Evolutionary conservation across 1,139 yeast genomes (phyloP).

Genomic region (Pichia sp.): DNA sequence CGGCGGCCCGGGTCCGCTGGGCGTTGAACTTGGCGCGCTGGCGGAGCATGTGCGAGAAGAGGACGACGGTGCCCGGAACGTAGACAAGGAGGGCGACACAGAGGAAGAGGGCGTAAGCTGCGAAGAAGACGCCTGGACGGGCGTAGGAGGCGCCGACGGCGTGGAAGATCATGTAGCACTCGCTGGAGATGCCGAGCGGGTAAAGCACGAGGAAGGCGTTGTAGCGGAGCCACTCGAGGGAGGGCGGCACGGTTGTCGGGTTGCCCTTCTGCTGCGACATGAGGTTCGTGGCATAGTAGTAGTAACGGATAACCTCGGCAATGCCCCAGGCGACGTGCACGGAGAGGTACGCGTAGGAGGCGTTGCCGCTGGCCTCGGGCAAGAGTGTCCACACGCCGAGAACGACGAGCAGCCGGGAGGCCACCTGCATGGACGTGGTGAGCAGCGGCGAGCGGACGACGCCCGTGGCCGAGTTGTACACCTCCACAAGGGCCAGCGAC

Average conservation of each 20-base stretch:
- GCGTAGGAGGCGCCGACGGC: slow-evolving; percentile 41
- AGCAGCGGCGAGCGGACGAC: slow-evolving; percentile 79
- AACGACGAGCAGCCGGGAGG: slow-evolving; percentile 77
- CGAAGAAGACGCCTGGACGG: slow-evolving; percentile 29
- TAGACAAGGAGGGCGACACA: slow-evolving; percentile 49
- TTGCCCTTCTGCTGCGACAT: slow-evolving; percentile 22
- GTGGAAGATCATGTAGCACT: slow-evolving; percentile 63
- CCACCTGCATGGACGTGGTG: slow-evolving; percentile 82
- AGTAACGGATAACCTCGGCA: slow-evolving; percentile 85
- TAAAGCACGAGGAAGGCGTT: slow-evolving; percentile 77
- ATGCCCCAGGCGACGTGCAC: slow-evolving; percentile 83
- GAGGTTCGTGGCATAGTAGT: slow-evolving; percentile 74
- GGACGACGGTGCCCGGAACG: slow-evolving; percentile 80
- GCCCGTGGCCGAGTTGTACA: slow-evolving; percentile 71
- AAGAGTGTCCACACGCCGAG: slow-evolving; percentile 74
- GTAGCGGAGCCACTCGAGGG: slow-evolving; percentile 74
- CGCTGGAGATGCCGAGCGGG: slow-evolving; percentile 89
- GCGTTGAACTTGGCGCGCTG: slow-evolving; percentile 70
- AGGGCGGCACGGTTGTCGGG: slow-evolving; percentile 46
- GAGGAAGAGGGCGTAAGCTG: slow-evolving; percentile 17
- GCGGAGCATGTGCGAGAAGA: slow-evolving; percentile 83
- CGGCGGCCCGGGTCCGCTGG: not conserved
- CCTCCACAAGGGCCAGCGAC: slow-evolving; percentile 78
- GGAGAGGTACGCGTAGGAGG: slow-evolving; percentile 57
- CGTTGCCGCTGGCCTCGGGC: slow-evolving; percentile 64